These are phyloP conservation scores for Kwoniella sp. DNA, from an alignment of 768 basidiomycete species.

Conservation along the genomic window DNA sequence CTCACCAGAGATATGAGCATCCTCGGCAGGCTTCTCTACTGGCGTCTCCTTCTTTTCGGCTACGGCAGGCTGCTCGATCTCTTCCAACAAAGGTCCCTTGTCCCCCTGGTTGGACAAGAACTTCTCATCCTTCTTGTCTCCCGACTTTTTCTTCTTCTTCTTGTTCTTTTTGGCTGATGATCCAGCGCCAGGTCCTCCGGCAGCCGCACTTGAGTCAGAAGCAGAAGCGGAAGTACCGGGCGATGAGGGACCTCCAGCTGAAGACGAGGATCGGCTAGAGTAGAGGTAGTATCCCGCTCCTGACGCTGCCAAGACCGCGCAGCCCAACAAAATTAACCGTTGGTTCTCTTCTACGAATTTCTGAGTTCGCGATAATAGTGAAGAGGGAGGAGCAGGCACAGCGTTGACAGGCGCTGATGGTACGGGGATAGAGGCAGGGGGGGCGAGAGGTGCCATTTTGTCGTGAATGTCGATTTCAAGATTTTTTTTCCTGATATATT, in stretches of 20 bases:
- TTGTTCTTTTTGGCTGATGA: conserved; percentile 55
- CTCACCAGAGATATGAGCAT: conserved; percentile 38
- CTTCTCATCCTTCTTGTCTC: conserved; percentile 51
- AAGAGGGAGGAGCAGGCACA: conserved; percentile 16
- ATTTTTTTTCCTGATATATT: not conserved
- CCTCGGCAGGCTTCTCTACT: conserved; percentile 21
- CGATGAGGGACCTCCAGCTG: conserved; percentile 45
- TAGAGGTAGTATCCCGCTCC: conserved; percentile 72
- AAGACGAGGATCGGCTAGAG: conserved; percentile 41
- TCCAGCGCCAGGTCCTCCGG: conserved; percentile 1
- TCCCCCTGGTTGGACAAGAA: conserved; percentile 35
- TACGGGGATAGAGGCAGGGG: conserved; percentile 16
- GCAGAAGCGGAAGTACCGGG: conserved; percentile 55
- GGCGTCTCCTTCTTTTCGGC: conserved; percentile 25
- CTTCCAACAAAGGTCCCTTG: conserved; percentile 80
- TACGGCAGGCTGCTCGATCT: conserved; percentile 52
- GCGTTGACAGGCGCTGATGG: conserved; percentile 6
- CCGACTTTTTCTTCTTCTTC: conserved; percentile 66
- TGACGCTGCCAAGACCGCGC: conserved; percentile 68
- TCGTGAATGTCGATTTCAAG: not conserved
- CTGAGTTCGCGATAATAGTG: conserved; percentile 40
- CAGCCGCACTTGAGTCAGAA: conserved; percentile 16
- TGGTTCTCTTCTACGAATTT: conserved; percentile 65
- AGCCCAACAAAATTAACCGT: conserved; percentile 71
- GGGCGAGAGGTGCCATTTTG: conserved; percentile 29